These are phyloP conservation scores for Penicillium sp. DNA, from an alignment of 2,329 filamentous ascomycete genomes.

Conservation along the genomic window DNA sequence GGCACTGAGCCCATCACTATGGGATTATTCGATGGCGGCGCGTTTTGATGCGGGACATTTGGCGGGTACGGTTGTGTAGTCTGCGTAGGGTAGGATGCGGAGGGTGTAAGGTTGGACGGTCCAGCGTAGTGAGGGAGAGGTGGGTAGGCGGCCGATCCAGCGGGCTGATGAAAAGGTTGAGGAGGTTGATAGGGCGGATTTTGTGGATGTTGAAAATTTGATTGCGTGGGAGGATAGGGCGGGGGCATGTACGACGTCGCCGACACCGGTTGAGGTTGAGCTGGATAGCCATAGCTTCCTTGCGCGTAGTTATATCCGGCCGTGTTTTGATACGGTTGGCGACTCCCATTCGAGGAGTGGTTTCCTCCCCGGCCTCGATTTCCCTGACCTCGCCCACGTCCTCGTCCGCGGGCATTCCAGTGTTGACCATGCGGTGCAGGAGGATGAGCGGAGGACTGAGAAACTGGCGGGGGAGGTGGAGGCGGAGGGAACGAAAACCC, in stretches of 20 bases:
- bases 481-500: constrained; percentile 53
- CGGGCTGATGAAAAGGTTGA: constrained; percentile 31
- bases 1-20: constrained; percentile 60
- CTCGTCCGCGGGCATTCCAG: constrained; percentile 34
- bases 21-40: constrained; percentile 29
- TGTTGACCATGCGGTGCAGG: constrained; percentile 33
- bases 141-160: constrained; percentile 31
- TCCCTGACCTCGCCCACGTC: constrained; percentile 41
- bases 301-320: constrained; percentile 33
- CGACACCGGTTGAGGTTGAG: constrained; percentile 32
- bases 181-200: constrained; percentile 26
- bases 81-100: constrained; percentile 26
- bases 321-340: constrained; percentile 27
- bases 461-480: constrained; percentile 43
- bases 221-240: constrained; percentile 30
- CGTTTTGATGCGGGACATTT: constrained; percentile 28
- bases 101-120: constrained; percentile 24
- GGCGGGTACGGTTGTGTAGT: constrained; percentile 21
- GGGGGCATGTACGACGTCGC: constrained; percentile 31
- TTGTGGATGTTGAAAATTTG: constrained; percentile 28
- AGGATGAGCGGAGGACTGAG: constrained; percentile 26
- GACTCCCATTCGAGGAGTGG: constrained; percentile 18
- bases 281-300: constrained; percentile 37
- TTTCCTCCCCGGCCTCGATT: constrained; percentile 34
- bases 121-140: constrained; percentile 33